phyloP scores from a whole-genome alignment of 2,329 filamentous ascomycete species.

The Aspergillus udagawae region DNA sequence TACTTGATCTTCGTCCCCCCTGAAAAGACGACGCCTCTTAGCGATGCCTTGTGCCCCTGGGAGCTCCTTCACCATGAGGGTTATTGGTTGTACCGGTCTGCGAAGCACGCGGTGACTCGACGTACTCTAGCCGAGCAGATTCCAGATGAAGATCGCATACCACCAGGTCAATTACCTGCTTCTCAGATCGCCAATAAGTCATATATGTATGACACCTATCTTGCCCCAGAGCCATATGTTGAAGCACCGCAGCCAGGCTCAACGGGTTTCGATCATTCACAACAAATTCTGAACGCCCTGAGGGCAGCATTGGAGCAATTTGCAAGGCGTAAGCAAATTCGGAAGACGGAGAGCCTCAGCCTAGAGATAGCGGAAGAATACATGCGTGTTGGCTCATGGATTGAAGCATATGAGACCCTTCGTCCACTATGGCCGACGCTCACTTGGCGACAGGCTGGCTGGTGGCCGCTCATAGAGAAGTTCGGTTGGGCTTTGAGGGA shows the following conservation, averaged over 20 bases:
- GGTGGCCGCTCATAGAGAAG: constrained; percentile 54
- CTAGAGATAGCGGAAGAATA: constrained; percentile 55
- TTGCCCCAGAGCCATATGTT: constrained; percentile 55
- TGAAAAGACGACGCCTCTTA: constrained; percentile 48
- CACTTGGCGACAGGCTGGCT: constrained; percentile 58
- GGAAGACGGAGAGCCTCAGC: constrained; percentile 52
- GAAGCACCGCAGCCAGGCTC: constrained; percentile 47
- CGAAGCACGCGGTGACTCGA: constrained; percentile 49
- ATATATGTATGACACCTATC: constrained; percentile 56
- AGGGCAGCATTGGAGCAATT: constrained; percentile 50
- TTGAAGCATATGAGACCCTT: constrained; percentile 50
- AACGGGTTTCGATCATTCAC: constrained; percentile 49
- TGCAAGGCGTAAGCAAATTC: constrained; percentile 47
- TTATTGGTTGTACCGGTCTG: constrained; percentile 57
- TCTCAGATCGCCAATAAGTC: constrained; percentile 53
- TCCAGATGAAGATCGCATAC: constrained; percentile 55
- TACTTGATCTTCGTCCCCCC: constrained; percentile 44
- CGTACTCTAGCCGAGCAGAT: constrained; percentile 52
- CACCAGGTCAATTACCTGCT: constrained; percentile 53
- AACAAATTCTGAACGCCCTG: constrained; percentile 47
- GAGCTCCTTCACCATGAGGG: constrained; percentile 59
- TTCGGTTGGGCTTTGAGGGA: constrained; percentile 53
- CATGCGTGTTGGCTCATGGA: constrained; percentile 47
- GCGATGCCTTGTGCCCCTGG: constrained; percentile 54
- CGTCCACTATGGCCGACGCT: constrained; percentile 52